Base-by-base conservation (phyloP, 2,329 filamentous ascomycete species). In the Cercospora janseana region DNA sequence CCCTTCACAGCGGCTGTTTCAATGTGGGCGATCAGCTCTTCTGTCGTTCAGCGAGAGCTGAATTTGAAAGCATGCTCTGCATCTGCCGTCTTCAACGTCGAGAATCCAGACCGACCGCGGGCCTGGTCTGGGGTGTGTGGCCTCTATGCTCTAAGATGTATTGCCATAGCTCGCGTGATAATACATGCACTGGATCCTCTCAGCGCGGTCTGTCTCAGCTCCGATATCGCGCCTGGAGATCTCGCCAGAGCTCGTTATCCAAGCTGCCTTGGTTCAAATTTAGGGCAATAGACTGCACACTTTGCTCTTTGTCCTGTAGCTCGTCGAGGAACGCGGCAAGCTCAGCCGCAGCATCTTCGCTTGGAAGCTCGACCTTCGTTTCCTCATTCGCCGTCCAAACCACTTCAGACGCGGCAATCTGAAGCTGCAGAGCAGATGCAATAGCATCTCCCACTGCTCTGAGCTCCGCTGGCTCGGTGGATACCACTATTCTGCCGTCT, bases 381-480 rank as follows among this genome's bases (percentile, higher is more conserved):
- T 95, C 90, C 62, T 85, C 81, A 53, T 92, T 93, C 0, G 89
- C 80, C 52, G 85, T 81, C 85, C 88, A 96, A 34, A 95, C 78
- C 45, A 96, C 92, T 49, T 94, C 88, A 13, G 83, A 82, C 59
- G 82, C 85, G 48, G 86, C 73, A 37, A 94, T 79, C 51, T 85
- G 79, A 54, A 94, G 70, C 1, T 76, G 79, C 15, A 87, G 77
- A 28, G 78, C 74, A 57, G 79, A 76, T 3, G 80, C 76, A n/a
- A 95, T 66, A 9, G 75, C 74, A 54, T 86, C 77, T 2, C 82
- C 82, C 1, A 85, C 81, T 13, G 79, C 73, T 49, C 79, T 83
- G 0, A 83, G 86, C 54, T 80, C 76, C 7, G 75, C 78, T 0
- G 86, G 82, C 59, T 85, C 80, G 0, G 86, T 88, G 69, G 80